A percentile compares a stretch with the other conserved stretches of the same genome.
phyloP scores from a whole-genome alignment of 768 basidiomycete species.

The Lactifluus volemus region DNA sequence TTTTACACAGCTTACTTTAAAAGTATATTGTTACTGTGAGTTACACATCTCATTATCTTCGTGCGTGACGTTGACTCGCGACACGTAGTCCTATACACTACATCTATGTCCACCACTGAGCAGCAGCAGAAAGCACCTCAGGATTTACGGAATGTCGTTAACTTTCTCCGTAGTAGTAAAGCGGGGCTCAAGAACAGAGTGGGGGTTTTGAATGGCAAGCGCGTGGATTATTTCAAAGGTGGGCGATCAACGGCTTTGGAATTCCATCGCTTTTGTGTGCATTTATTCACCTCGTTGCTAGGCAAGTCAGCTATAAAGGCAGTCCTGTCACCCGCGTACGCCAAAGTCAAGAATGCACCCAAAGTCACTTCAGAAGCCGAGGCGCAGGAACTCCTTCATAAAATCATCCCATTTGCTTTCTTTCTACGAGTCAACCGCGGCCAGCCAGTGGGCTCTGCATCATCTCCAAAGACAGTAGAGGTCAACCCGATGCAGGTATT shows the following conservation, averaged over 20 bases:
- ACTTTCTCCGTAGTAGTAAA: constrained; percentile 79
- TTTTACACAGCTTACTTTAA: not conserved
- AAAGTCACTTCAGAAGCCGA: constrained; percentile 67
- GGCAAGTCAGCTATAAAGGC: constrained; percentile 93
- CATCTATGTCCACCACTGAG: constrained; percentile 40
- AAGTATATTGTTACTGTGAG: constrained; percentile 3
- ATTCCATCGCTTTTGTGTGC: constrained; percentile 3
- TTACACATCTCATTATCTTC: not conserved
- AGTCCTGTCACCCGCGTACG: constrained; percentile 84
- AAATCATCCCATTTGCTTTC: constrained; percentile 77
- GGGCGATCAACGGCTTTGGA: constrained; percentile 18
- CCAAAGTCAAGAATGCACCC: constrained; percentile 75
- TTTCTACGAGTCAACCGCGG: constrained; percentile 88
- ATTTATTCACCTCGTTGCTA: constrained; percentile 26
- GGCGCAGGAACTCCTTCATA: constrained; percentile 56
- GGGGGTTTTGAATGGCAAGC: constrained; percentile 89
- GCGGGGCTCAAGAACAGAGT: constrained; percentile 83
- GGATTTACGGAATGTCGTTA: constrained; percentile 72
- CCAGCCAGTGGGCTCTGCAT: constrained; percentile 47
- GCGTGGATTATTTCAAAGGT: constrained; percentile 99
- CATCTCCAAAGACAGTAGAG: constrained; percentile 72
- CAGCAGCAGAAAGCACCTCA: constrained; percentile 75
- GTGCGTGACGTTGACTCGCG: not conserved
- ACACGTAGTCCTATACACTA: not conserved
- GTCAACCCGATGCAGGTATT: constrained; percentile 79